Evolutionary conservation across 768 basidiomycete genomes (phyloP), one percentile per base, ranked within the genome.

Genomic region (Tulasnella sp.): DNA sequence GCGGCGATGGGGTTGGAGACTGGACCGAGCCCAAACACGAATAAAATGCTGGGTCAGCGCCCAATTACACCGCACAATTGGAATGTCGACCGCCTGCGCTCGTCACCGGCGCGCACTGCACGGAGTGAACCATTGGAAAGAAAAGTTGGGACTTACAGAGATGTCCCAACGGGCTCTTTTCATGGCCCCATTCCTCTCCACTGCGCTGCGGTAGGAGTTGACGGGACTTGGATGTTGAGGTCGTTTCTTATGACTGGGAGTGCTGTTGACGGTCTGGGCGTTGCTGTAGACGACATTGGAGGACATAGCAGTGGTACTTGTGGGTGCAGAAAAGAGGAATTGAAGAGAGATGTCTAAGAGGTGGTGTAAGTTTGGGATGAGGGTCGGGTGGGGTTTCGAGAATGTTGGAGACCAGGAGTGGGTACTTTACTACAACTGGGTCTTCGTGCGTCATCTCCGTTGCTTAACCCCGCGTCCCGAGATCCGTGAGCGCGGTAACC

Each of bases 81-180:
- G 5, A 74, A 42, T 21, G 73, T 46, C n/a, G 24, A 74, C 73
- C 38, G 73, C 38, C 42, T n/a, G 39, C 12, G 8, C 31, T 14
- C 14, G 0, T 18, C 73, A 9, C 38, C 38, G 73, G 27, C 39
- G 24, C 62, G 8, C 19, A 72, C 36, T 72, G 40, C 44, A 14
- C 27, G 40, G 68, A 72, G 56, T 44, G 40, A 58, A 18, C 27
- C 21, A 5, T 16, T 18, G 31, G n/a, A n/a, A 21, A 62, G 16
- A 71, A 24, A 36, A 38, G 12, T 46, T 34, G 40, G 8, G 71
- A 79, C 78, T 48, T 40, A 79, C 78, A 44, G 78, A 44, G 36
- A 79, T 34, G 56, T 79, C 78, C 78, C 78, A 79, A 34, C 78
- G 40, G 38, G 78, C 78, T 74, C 78, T 72, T 44, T 79, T 79